Evolutionary conservation across 176 grass and related monocot species (phyloP).

Genomic region (Tillandsia leiboldiana): DNA sequence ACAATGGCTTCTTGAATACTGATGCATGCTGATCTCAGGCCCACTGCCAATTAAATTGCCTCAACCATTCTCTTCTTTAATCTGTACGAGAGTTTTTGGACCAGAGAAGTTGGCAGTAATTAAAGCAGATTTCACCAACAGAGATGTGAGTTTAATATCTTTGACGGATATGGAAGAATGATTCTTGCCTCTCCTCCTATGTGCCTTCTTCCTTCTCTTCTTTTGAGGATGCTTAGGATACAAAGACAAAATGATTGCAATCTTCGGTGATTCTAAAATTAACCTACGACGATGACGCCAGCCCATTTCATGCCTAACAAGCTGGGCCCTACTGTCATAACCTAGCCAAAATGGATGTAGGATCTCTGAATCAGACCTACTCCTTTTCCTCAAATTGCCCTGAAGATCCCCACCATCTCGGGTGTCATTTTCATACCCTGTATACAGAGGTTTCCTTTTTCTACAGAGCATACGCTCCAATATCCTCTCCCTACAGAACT

Average conservation of each 20-base stretch:
- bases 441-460: background rate
- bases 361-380: conserved; percentile 8
- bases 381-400: background rate
- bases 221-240: conserved; percentile 10
- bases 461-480: background rate
- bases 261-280: background rate
- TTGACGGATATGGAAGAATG: background rate
- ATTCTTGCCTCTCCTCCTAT: conserved; percentile 20
- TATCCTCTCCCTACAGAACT: conserved; percentile 9
- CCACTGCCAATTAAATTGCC: conserved; percentile 15
- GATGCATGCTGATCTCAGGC: background rate
- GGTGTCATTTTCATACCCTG: background rate
- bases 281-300: conserved; percentile 15
- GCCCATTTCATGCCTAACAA: conserved; percentile 20
- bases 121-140: conserved; percentile 6
- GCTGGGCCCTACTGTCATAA: conserved; percentile 16
- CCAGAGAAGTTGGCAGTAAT: conserved; percentile 15
- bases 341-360: conserved; percentile 14
- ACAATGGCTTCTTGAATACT: background rate
- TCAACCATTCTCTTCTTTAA: conserved; percentile 38
- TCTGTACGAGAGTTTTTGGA: conserved; percentile 41
- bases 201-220: conserved; percentile 22
- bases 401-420: background rate
- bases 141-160: conserved; percentile 3
- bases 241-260: background rate